A percentile compares a stretch with the other conserved stretches of the same genome.
Evolutionary conservation across 108 stramenopile genomes (phyloP).

Genomic region (Nannochloropsis oceanica): DNA sequence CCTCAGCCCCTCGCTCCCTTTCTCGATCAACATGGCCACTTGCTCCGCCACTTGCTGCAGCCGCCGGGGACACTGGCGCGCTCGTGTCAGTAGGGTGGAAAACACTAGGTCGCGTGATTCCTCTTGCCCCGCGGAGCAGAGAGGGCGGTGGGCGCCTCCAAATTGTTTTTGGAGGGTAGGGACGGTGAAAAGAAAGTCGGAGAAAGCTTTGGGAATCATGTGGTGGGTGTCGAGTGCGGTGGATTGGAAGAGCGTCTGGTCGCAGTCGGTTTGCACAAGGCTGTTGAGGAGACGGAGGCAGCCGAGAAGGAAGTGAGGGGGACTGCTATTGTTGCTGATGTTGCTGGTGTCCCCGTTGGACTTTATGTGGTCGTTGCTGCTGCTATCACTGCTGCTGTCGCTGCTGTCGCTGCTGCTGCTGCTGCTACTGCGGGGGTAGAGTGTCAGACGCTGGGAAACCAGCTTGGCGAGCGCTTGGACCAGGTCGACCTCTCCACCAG

Average conservation of each 20-base stretch:
- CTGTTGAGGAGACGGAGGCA: background rate
- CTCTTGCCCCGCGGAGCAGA: constrained; percentile 2
- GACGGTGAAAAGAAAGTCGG: constrained; percentile 19
- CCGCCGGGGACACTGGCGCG: background rate
- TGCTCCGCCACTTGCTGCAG: background rate
- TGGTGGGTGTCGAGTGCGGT: background rate
- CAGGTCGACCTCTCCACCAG: background rate
- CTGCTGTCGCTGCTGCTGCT: background rate
- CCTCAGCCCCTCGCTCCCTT: constrained; percentile 1
- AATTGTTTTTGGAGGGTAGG: background rate
- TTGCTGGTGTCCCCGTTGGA: background rate
- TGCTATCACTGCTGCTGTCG: background rate
- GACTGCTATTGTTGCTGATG: too few relatives aligned
- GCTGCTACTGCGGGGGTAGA: background rate
- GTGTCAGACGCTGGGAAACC: background rate
- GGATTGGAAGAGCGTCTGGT: background rate
- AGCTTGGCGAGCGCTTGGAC: background rate
- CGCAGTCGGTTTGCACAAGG: background rate
- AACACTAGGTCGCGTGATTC: background rate
- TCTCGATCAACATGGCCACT: constrained; percentile 1
- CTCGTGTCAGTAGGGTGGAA: background rate
- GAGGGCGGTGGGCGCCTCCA: constrained; percentile 10
- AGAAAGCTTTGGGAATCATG: constrained; percentile 8
- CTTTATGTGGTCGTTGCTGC: background rate
- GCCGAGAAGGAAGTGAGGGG: background rate